phyloP scores from a whole-genome alignment of 192 early-diverging fungal species.

The Physocladia obscura region DNA sequence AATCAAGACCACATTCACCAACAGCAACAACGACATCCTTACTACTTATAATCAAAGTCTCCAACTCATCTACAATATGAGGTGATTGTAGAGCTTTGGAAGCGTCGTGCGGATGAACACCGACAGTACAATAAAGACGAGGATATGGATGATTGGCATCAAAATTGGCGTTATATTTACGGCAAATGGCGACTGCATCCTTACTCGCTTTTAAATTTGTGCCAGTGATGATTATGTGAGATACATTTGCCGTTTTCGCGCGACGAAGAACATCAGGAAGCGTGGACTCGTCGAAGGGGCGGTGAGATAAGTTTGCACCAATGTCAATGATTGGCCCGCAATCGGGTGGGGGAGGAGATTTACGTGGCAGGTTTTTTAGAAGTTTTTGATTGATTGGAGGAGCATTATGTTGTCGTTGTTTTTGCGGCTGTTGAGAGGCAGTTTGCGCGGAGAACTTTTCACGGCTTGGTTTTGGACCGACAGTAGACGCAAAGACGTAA shows the following conservation, averaged over 20 bases:
- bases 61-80: conserved; percentile 11
- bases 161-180: conserved; percentile 10
- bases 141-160: neutral
- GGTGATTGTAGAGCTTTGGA: neutral
- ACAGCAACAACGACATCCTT: conserved; percentile 73
- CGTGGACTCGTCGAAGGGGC: neutral
- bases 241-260: conserved; percentile 24
- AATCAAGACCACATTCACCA: conserved; percentile 95
- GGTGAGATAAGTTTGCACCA: conserved; percentile 36
- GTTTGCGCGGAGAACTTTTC: neutral
- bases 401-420: neutral
- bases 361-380: neutral
- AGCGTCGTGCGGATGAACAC: conserved; percentile 43
- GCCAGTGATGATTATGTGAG: conserved; percentile 34
- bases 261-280: conserved; percentile 5
- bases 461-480: neutral
- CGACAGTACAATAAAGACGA: conserved; percentile 26
- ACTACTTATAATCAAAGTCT: conserved; percentile 13
- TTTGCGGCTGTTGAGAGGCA: neutral
- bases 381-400: neutral
- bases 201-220: conserved; percentile 27
- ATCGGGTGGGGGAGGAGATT: conserved; percentile 13
- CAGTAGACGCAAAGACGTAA: conserved; percentile 3
- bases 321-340: conserved; percentile 37
- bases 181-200: conserved; percentile 18